Evolutionary conservation across 805 yeast species (phyloP), one percentile per base, ranked within the genome.

Genomic region (Brettanomyces bruxellensis): DNA sequence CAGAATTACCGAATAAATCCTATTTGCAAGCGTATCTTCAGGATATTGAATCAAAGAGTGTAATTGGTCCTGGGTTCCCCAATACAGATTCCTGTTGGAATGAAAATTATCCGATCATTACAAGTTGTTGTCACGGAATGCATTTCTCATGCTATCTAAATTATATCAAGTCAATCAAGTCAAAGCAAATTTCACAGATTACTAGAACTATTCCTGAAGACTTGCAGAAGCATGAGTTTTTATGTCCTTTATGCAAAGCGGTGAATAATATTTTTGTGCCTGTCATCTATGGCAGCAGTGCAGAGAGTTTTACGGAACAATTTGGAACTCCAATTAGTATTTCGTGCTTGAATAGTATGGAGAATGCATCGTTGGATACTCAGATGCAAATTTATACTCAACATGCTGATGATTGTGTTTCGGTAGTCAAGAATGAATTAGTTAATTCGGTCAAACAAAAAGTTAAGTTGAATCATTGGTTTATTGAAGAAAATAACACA

Each of bases 61-160:
- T 76, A 0, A 62, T 82, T 51, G 95, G 95, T 0, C 91, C 89
- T 0, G 90, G 91, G 1, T 87, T 83, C 53, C 78, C 81, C 2
- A 44, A 56, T 4, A 56, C 54, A 7, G 62, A 59, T 18, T 61
- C 61, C 22, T 47, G 64, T 51, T 47, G 65, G 41, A 64, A 66
- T 38, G 70, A 75, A 38, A 66, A 67, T 41, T 70, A 71, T 47
- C 60, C 75, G 6, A 73, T 84, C 1, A 70, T 83, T 3, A 75
- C 79, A 49, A 83, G 95, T 44, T 91, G 99, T 68, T 95, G 96
- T 1, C 99, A 91, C 64, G 95, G 95, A 2, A 83, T 91, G 81
- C 99, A 91, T 62, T 79, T 76, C 50, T 71, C 76, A 14, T 91
- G 99, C 59, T 83, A 82, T 56, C 63, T 77, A 45, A 79, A 79